Base-by-base conservation (phyloP, 768 basidiomycete species). In the Mycena metata region DNA sequence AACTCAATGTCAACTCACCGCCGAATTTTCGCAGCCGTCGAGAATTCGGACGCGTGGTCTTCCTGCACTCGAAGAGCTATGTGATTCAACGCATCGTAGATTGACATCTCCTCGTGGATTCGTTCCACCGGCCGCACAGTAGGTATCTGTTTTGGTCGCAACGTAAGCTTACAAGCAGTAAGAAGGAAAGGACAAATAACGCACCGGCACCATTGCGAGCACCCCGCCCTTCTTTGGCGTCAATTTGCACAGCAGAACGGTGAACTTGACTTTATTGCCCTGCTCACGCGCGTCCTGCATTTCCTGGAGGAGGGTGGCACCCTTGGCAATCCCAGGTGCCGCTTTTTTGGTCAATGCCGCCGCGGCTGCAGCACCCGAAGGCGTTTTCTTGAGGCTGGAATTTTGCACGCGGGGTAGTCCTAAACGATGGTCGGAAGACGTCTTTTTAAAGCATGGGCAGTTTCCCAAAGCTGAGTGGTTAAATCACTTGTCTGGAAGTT, bases 401-500 rank as follows among this genome's bases (percentile, higher is more conserved):
- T 60, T 66, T 12, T 46, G 65, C 6, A 41, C 21, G 15, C 65
- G 59, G 2, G 65, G 66, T 21, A 60, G 17, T 5, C 66, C 66
- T 67, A 67, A 19, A 67, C 66, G 66, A 47, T 42, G 26, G 16
- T 67, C 59, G 46, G 59, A 61, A 30, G 59, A 52, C 0, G 33
- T 61, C 39, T 23, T 33, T 67, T 67, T 61, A 24, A 55, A 60
- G 33, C 59, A 19, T 67, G 10, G 45, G 58, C 59, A 9, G 49
- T 33, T 17, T 55, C 58, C 58, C 65, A 66, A 41, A 66, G 43
- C n/a, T 54, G 58, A 47, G 59, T 41, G 51, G 65, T 66, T 15
- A 46, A 66, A 66, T 66, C 65, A 66, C 65, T 60, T 66, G 58
- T 60, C 59, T 66, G 39, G 42, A 24, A 54, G 41, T 16, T 52